Evolutionary conservation across 768 basidiomycete species (phyloP).

Genomic region (Lactarius pseudohatsudake): DNA sequence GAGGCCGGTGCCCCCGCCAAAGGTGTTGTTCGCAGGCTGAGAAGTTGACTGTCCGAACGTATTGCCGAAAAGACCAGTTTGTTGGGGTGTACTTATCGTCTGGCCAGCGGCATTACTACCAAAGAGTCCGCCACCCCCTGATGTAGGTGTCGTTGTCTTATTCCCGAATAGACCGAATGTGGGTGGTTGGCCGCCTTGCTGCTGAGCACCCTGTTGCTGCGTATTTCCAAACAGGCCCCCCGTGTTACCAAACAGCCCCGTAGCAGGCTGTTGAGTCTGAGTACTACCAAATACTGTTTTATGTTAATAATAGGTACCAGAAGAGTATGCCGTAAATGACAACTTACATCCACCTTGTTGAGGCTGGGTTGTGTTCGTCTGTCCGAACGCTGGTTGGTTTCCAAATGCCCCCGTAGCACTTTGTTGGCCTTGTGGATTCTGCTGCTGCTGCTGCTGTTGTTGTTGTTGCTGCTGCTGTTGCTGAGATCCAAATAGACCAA

Average conservation of each 20-base stretch:
- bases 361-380: conserved; percentile 22
- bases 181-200: conserved; percentile 21
- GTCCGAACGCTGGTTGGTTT: conserved; percentile 25
- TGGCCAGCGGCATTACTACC: conserved; percentile 36
- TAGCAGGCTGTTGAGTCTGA: conserved; percentile 28
- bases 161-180: conserved; percentile 36
- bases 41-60: conserved; percentile 45
- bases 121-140: conserved; percentile 43
- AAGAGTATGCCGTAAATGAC: neutral
- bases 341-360: conserved; percentile 31
- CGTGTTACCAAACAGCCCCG: conserved; percentile 25
- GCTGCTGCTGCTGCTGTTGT: conserved; percentile 32
- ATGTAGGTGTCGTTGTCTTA: conserved; percentile 36
- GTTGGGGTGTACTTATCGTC: conserved; percentile 24
- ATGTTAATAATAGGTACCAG: neutral
- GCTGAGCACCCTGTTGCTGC: conserved; percentile 26
- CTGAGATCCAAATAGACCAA: conserved; percentile 37
- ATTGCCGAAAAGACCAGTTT: conserved; percentile 39
- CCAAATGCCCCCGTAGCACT: conserved; percentile 32
- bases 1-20: conserved; percentile 32
- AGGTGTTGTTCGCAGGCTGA: conserved; percentile 33
- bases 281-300: conserved; percentile 31
- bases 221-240: conserved; percentile 28
- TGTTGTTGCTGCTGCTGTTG: conserved; percentile 31
- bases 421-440: conserved; percentile 39